Percentiles rank a stretch among this genome's conserved stretches.
phyloP scores from a whole-genome alignment of 202 grass and related monocot genomes.

The Panicum hallii region DNA sequence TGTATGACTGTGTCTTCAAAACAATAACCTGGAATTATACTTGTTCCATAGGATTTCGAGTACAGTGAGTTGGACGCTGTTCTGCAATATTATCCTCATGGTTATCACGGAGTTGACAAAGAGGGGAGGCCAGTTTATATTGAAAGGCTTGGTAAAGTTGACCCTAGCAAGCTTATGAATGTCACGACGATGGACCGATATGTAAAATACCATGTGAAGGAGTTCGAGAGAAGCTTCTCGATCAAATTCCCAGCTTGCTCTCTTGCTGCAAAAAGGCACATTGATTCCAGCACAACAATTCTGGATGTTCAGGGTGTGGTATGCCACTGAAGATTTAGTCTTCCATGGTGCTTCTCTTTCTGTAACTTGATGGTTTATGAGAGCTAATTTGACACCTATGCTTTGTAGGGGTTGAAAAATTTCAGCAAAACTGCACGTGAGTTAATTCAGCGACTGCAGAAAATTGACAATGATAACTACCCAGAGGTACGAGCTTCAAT shows the following conservation, averaged over 20 bases:
- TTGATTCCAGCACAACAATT: slow-evolving; percentile 90
- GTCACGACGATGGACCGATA: slow-evolving; percentile 94
- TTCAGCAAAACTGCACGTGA: slow-evolving; percentile 97
- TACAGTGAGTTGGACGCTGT: slow-evolving; percentile 74
- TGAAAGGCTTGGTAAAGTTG: slow-evolving; percentile 92
- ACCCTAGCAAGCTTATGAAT: slow-evolving; percentile 87
- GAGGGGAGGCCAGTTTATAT: slow-evolving; percentile 91
- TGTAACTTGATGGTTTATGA: slow-evolving; percentile 13
- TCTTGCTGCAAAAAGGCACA: slow-evolving; percentile 87
- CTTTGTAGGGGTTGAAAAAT: slow-evolving; percentile 89
- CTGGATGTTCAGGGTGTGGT: slow-evolving; percentile 97
- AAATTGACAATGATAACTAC: slow-evolving; percentile 95
- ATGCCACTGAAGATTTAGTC: slow-evolving; percentile 41
- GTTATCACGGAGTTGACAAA: slow-evolving; percentile 94
- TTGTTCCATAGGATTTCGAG: slow-evolving; percentile 71
- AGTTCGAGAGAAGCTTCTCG: slow-evolving; percentile 88
- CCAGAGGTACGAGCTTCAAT: slow-evolving; percentile 69
- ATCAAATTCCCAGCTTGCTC: slow-evolving; percentile 94
- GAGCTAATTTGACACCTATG: slow-evolving; percentile 21
- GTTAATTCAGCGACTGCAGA: slow-evolving; percentile 86
- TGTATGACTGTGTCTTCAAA: not conserved
- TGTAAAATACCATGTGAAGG: slow-evolving; percentile 83
- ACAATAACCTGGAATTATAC: slow-evolving; percentile 7
- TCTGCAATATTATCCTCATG: slow-evolving; percentile 94
- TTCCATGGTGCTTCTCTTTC: not conserved